A percentile compares a stretch with the other conserved stretches of the same genome.
phyloP scores from a whole-genome alignment of 768 basidiomycete species.

The Amanita pallidorosea region DNA sequence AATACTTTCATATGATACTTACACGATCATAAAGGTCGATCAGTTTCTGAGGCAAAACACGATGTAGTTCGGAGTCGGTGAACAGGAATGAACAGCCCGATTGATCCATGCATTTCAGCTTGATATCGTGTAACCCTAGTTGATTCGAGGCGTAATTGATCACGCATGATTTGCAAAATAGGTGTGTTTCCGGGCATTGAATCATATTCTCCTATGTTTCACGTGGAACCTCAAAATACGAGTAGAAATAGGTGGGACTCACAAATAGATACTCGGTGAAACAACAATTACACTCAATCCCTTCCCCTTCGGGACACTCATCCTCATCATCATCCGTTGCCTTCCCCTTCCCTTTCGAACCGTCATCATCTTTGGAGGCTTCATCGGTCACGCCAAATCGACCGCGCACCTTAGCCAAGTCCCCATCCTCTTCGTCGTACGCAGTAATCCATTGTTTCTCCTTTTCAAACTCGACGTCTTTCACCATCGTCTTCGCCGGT shows the following conservation, averaged over 20 bases:
- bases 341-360: constrained; percentile 16
- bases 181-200: constrained; percentile 83
- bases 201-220: constrained; percentile 64
- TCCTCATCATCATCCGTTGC: constrained; percentile 31
- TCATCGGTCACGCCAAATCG: constrained; percentile 11
- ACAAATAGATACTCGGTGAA: constrained; percentile 67
- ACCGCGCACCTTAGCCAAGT: constrained; percentile 33
- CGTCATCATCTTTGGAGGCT: constrained; percentile 15
- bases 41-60: constrained; percentile 58
- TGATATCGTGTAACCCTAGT: constrained; percentile 51
- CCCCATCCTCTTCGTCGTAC: constrained; percentile 32
- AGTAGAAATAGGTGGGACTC: constrained; percentile 17
- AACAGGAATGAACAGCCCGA: constrained; percentile 63
- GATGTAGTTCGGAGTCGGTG: constrained; percentile 53
- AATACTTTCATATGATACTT: neutral
- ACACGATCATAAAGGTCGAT: constrained; percentile 58
- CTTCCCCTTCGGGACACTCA: constrained; percentile 26
- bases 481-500: constrained; percentile 19
- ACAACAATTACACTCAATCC: constrained; percentile 85
- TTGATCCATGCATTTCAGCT: constrained; percentile 75
- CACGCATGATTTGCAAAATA: constrained; percentile 75
- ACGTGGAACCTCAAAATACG: neutral
- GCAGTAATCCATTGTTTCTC: constrained; percentile 38
- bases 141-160: constrained; percentile 54
- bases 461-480: constrained; percentile 35